A percentile compares a stretch with the other conserved stretches of the same genome.
Conservation (phyloP, 495 filamentous ascomycete species). For the Xylaria acuta region DNA sequence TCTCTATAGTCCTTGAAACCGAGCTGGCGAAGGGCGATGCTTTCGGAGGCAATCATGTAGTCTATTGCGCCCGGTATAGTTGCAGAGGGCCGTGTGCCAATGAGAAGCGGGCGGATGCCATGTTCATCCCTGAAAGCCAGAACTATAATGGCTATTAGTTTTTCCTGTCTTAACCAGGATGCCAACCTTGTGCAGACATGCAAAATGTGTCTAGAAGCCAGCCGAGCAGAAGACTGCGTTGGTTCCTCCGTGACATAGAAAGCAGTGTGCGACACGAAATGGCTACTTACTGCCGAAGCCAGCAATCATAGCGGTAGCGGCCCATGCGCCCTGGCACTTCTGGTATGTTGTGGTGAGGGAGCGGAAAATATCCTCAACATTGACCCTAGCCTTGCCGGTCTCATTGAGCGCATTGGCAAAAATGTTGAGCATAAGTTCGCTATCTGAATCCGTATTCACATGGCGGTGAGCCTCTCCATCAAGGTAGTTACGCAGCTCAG, state of each 20-base stretch:
- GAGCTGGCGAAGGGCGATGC: constrained; percentile 85
- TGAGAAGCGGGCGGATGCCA: constrained; percentile 87
- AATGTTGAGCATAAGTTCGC: constrained; percentile 93
- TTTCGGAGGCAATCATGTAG: constrained; percentile 99
- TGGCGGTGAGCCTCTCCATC: constrained; percentile 91
- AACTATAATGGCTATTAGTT: constrained; percentile 11
- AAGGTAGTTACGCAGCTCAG: constrained; percentile 75
- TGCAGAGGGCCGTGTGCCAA: constrained; percentile 74
- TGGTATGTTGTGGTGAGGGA: constrained; percentile 76
- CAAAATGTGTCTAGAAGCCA: background rate
- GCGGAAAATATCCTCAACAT: constrained; percentile 87
- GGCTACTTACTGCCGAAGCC: constrained; percentile 68
- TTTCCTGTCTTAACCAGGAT: background rate
- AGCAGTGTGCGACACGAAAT: background rate
- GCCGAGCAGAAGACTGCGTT: background rate
- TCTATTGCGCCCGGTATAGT: constrained; percentile 73
- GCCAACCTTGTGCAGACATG: background rate
- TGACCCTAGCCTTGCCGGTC: constrained; percentile 95
- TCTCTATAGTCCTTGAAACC: constrained; percentile 84
- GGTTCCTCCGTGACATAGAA: background rate
- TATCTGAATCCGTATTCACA: constrained; percentile 96
- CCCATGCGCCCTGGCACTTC: constrained; percentile 83
- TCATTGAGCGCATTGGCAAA: constrained; percentile 94
- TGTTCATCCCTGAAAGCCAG: constrained; percentile 68
- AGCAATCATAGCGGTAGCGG: constrained; percentile 79